These are phyloP conservation scores for Candida neerlandica DNA, from an alignment of 1,139 yeast species.

Conservation along the genomic window DNA sequence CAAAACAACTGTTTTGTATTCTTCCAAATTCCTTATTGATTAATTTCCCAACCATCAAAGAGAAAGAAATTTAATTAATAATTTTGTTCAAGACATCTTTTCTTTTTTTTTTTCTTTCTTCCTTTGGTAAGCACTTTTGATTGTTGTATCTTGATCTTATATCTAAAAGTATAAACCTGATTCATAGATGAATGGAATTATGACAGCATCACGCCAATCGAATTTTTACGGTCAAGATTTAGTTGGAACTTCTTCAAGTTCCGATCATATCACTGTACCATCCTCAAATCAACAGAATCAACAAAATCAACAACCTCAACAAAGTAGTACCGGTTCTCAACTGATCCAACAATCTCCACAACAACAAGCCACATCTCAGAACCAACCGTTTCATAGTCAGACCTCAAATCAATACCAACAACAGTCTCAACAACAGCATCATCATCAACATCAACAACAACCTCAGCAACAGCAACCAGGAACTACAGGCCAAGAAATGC, in stretches of 20 bases:
- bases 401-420: constrained; percentile 1
- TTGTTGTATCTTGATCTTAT: neutral
- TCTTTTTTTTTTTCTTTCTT: neutral
- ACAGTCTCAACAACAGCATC: constrained; percentile 7
- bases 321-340: neutral
- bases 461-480: constrained; percentile 2
- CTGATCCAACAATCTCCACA: neutral
- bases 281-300: constrained; percentile 1
- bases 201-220: constrained; percentile 18
- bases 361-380: constrained; percentile 8
- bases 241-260: constrained; percentile 14
- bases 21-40: constrained; percentile 5
- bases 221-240: constrained; percentile 19
- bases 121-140: neutral
- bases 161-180: neutral
- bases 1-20: neutral
- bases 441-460: constrained; percentile 4
- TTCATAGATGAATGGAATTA: constrained; percentile 16
- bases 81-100: neutral
- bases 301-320: neutral
- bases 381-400: constrained; percentile 9
- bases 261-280: constrained; percentile 14
- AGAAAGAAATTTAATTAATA: neutral
- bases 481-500: constrained; percentile 4
- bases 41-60: neutral